phyloP scores from a whole-genome alignment of 2,329 filamentous ascomycete species.

The Cladosporium sp. region DNA sequence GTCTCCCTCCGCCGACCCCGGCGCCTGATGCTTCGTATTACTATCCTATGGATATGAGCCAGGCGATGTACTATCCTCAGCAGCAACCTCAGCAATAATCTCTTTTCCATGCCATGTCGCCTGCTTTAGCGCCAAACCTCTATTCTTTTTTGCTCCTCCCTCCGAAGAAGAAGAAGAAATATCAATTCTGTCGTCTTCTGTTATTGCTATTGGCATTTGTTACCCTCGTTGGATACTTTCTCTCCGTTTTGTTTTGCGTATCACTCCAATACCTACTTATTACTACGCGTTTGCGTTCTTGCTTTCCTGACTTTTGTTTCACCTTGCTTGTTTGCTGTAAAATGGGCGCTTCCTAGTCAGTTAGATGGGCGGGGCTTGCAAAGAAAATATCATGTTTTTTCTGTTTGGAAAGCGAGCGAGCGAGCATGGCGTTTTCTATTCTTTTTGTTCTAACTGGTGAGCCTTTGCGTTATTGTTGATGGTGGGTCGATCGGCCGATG shows the following conservation, averaged over 20 bases:
- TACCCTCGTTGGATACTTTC: background rate
- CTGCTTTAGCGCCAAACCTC: background rate
- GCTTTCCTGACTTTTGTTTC: background rate
- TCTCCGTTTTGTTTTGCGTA: no score
- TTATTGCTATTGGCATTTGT: background rate
- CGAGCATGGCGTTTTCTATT: background rate
- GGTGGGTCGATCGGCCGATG: background rate
- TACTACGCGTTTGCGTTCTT: background rate
- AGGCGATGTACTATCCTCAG: constrained; percentile 27
- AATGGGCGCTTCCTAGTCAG: background rate
- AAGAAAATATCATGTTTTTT: background rate
- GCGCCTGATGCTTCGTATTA: constrained; percentile 30
- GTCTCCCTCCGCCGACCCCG: constrained; percentile 34
- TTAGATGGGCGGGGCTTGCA: background rate
- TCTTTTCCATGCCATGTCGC: background rate
- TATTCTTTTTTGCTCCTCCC: background rate
- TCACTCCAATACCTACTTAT: background rate
- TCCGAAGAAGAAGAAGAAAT: background rate
- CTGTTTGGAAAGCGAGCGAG: constrained; percentile 4
- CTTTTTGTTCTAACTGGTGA: background rate
- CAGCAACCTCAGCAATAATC: constrained; percentile 25
- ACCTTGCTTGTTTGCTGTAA: background rate
- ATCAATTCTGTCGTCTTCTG: background rate
- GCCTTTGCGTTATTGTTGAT: background rate
- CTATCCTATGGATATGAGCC: constrained; percentile 27